phyloP scores from a whole-genome alignment of 345 rosid species.

The Turnera subulata region DNA sequence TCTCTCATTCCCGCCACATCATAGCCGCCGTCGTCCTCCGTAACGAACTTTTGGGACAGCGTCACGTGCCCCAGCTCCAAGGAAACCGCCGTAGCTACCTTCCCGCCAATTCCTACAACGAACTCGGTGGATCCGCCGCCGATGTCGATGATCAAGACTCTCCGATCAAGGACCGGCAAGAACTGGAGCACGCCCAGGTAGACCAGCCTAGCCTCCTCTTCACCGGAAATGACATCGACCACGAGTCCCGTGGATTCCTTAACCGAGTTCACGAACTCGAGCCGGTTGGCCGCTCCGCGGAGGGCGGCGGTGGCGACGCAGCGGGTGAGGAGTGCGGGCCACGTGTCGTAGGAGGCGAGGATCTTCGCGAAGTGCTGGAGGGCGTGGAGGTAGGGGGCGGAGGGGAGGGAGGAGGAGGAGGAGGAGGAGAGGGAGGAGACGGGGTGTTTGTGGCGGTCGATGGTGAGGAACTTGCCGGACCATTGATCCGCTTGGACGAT shows the following conservation, averaged over 20 bases:
- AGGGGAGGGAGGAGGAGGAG: slow-evolving; percentile 38
- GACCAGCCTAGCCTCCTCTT: slow-evolving; percentile 55
- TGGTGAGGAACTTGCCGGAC: slow-evolving; percentile 43
- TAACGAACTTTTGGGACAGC: slow-evolving; percentile 44
- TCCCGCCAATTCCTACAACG: slow-evolving; percentile 49
- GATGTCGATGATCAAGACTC: slow-evolving; percentile 49
- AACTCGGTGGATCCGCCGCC: slow-evolving; percentile 82
- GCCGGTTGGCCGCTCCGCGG: slow-evolving; percentile 44
- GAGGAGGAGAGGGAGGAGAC: slow-evolving; percentile 6
- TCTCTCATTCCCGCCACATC: slow-evolving; percentile 36
- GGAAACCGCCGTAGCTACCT: slow-evolving; percentile 40
- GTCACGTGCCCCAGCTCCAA: slow-evolving; percentile 63
- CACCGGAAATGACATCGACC: slow-evolving; percentile 49
- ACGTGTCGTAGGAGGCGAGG: slow-evolving; percentile 34
- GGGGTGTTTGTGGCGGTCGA: slow-evolving; percentile 43
- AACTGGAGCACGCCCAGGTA: slow-evolving; percentile 66
- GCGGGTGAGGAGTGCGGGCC: slow-evolving; percentile 21
- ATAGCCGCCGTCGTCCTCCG: neutral
- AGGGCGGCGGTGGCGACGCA: slow-evolving; percentile 71
- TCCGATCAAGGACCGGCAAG: slow-evolving; percentile 45
- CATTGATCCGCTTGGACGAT: slow-evolving; percentile 46
- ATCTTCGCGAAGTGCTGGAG: slow-evolving; percentile 34
- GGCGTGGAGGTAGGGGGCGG: slow-evolving; percentile 37
- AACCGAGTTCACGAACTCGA: slow-evolving; percentile 32
- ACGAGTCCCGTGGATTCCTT: slow-evolving; percentile 34